phyloP scores from a whole-genome alignment of 2,329 filamentous ascomycete species.

The Fusarium sp. region DNA sequence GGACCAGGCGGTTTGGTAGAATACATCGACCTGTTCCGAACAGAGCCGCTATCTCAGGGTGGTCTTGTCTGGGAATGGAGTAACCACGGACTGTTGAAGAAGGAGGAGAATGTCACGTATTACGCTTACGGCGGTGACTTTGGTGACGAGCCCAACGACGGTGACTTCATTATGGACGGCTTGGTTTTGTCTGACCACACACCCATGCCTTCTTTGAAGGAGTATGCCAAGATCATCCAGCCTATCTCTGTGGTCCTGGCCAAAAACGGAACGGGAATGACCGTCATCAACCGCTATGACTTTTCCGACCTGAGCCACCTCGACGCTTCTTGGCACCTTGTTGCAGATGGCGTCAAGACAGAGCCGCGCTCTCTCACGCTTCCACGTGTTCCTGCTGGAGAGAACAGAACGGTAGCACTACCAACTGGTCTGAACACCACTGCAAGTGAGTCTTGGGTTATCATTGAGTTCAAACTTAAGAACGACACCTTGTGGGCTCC shows the following conservation, averaged over 20 bases:
- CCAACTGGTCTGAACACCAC: rapidly evolving
- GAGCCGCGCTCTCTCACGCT: neutral
- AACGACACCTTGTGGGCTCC: neutral
- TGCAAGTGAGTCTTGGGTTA: constrained; percentile 3
- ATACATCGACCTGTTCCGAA: constrained; percentile 76
- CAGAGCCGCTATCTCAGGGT: constrained; percentile 67
- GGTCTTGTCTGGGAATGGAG: constrained; percentile 78
- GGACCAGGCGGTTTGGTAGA: constrained; percentile 77
- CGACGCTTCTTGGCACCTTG: constrained; percentile 20
- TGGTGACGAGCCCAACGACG: constrained; percentile 72
- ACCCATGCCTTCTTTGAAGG: constrained; percentile 17
- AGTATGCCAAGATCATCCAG: constrained; percentile 36
- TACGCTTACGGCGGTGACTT: constrained; percentile 73
- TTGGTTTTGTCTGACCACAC: constrained; percentile 50
- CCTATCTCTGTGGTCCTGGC: neutral
- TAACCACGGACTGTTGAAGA: constrained; percentile 60
- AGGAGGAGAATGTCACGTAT: constrained; percentile 2
- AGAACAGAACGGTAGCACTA: neutral
- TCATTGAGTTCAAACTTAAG: constrained; percentile 18
- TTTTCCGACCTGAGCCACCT: constrained; percentile 26
- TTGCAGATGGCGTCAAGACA: constrained; percentile 17
- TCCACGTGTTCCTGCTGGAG: neutral
- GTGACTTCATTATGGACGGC: constrained; percentile 72
- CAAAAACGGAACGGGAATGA: neutral
- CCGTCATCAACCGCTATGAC: constrained; percentile 18